A percentile compares a stretch with the other conserved stretches of the same genome.
Conservation (phyloP, 441 rosid species). For the Flueggea neowawraea region DNA sequence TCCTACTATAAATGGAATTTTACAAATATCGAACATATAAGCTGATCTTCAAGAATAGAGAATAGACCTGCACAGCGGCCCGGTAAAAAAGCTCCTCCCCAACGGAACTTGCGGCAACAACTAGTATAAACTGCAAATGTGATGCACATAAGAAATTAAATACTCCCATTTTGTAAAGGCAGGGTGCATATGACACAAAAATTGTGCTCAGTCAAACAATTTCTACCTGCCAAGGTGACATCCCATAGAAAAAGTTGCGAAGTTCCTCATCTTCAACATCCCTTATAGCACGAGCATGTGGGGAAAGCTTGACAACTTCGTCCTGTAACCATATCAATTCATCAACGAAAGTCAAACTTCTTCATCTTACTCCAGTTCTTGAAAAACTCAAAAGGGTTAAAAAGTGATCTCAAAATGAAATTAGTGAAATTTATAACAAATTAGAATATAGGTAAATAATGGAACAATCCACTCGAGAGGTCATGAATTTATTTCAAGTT, state of each 20-base stretch:
- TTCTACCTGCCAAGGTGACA: conserved; percentile 96
- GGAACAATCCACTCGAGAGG: too few relatives aligned
- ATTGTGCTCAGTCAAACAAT: neutral
- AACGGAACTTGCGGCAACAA: conserved; percentile 83
- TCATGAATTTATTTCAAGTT: too few relatives aligned
- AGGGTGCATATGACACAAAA: neutral
- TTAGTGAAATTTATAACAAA: too few relatives aligned
- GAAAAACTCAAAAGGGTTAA: too few relatives aligned
- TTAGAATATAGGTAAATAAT: too few relatives aligned
- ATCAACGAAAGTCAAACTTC: neutral
- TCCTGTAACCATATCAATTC: conserved; percentile 42
- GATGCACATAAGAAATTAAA: conserved; percentile 1
- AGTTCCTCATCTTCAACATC: conserved; percentile 99
- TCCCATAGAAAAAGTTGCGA: conserved; percentile 88
- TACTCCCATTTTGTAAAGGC: neutral
- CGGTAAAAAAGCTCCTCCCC: conserved; percentile 98
- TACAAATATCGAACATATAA: neutral
- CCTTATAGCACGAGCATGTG: conserved; percentile 95
- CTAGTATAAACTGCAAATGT: conserved; percentile 62
- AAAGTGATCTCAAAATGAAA: too few relatives aligned
- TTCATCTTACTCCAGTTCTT: too few relatives aligned
- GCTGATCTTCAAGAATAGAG: neutral
- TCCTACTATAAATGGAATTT: neutral
- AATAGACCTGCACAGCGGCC: conserved; percentile 79
- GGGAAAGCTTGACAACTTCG: conserved; percentile 91